Evolutionary conservation across 2,329 filamentous ascomycete species (phyloP).

Genomic region (Seiridium unicorne): DNA sequence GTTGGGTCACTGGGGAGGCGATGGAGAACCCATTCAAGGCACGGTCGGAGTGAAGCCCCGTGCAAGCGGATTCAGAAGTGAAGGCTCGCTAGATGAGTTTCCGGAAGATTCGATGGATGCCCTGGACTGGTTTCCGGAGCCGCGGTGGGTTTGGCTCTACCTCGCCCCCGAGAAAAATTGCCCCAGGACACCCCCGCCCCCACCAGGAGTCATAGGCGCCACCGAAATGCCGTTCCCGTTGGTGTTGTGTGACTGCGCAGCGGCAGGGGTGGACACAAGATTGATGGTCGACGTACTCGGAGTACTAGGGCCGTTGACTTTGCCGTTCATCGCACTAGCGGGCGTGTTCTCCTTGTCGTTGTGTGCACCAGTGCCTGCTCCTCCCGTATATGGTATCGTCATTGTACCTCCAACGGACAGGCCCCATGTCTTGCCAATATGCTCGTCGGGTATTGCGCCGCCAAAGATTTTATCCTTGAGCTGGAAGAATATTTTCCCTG

Average conservation of each 20-base stretch:
- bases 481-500: constrained; percentile 92
- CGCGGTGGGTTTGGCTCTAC: background rate
- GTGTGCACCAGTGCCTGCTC: background rate
- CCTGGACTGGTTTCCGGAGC: no score
- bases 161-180: constrained; percentile 53
- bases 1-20: no score
- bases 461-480: constrained; percentile 87
- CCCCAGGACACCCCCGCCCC: constrained; percentile 72
- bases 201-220: constrained; percentile 76
- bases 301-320: constrained; percentile 49
- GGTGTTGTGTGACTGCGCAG: constrained; percentile 51
- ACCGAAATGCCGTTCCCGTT: constrained; percentile 57
- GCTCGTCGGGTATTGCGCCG: constrained; percentile 75
- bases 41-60: no score
- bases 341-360: constrained; percentile 35
- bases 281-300: constrained; percentile 65
- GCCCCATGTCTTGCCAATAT: constrained; percentile 90
- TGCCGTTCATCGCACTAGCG: constrained; percentile 34
- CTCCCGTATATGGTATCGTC: background rate
- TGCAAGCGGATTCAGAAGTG: no score
- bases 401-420: constrained; percentile 67
- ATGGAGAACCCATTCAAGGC: no score
- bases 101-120: no score
- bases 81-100: no score
- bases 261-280: constrained; percentile 48